Evolutionary conservation across 768 basidiomycete species (phyloP), one percentile per base, ranked within the genome.

Genomic region (Phylloporus sp.): DNA sequence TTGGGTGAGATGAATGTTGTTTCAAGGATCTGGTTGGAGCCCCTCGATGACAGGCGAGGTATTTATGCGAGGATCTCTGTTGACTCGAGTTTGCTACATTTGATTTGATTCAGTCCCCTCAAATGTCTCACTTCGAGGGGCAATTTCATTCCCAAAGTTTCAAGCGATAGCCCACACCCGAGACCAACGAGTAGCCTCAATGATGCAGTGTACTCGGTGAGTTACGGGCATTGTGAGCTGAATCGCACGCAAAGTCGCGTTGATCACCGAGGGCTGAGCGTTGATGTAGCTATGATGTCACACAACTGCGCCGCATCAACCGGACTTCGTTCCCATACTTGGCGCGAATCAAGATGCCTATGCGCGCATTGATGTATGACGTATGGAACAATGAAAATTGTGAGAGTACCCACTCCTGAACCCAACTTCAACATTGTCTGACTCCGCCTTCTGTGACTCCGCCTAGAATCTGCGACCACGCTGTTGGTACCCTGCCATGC

Each of bases 391-490:
- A 44, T 15, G 9, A 15, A 34, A 28, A 23, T 40, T 9, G 23
- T 9, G 13, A 10, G 32, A 21, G 3, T 14, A 52, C 57, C 15
- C 11, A 74, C 78, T 71, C 66, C 79, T 80, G 62, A 79, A 79
- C 7, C 76, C 76, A 22, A 76, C 71, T 6, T 63, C 68, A 46
- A 79, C 76, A 44, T 76, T 71, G 46, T 77, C 69, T 7, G n/a
- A n/a, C n/a, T n/a, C n/a, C n/a, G n/a, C 53, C 52, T 6, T 50
- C 58, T 9, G 65, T 64, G 50, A 68, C 70, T 9, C 71, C 62
- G 18, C 75, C 77, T 57, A n/a, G n/a, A n/a, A n/a, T 80, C 78
- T 11, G 74, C 78, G 50, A 79, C 77, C 18, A 79, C 69, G 2
- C 77, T 77, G 48, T 79, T 66, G 15, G 55, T 52, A 9, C 73